Evolutionary conservation across 805 yeast genomes (phyloP), one percentile per base, ranked within the genome.

Genomic region (Gaillardinia entomophila): DNA sequence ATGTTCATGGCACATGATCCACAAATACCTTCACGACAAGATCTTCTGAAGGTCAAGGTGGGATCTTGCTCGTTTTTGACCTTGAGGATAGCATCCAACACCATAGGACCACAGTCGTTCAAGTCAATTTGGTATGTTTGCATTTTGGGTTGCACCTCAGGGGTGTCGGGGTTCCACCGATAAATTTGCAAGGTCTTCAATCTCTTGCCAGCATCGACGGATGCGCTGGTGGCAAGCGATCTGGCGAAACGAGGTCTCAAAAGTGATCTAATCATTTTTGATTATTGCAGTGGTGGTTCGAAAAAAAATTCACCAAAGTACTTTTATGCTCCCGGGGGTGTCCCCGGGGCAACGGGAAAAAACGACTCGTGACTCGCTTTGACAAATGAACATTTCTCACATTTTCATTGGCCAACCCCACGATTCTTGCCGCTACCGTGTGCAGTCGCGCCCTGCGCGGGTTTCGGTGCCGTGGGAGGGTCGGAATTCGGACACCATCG

Each of bases 1-100:
- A 92, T 92, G 73, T 92, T 92, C 98, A 92, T 92, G 48, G 98
- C 98, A 72, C 98, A 92, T 5, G 97, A 90, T 35, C 98, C 98
- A 72, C 98, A 92, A 47, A 92, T 92, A 53, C 98, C 98, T 70
- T 92, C 98, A 71, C 98, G 87, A 71, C 98, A 92, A 27, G 97
- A 88, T 67, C 98, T 82, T 71, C 98, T 82, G 67, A 92, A 85
- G 4, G 98, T 92, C 57, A 92, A 76, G 20, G 97, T 85, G 29
- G 97, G 64, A 61, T 92, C 98, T 65, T 87, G 94, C 67, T 92
- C 98, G 62, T 90, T 88, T 66, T 92, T 92, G 65, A 92, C 88
- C 67, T 89, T 89, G 46, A 92, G 63, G 38, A 92, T 65, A 17
- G 97, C 98, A 63, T 92, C 98, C 54, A 92, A 72, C 32, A 92